phyloP scores from a whole-genome alignment of 2,329 filamentous ascomycete species.

The Aspergillus sp. region DNA sequence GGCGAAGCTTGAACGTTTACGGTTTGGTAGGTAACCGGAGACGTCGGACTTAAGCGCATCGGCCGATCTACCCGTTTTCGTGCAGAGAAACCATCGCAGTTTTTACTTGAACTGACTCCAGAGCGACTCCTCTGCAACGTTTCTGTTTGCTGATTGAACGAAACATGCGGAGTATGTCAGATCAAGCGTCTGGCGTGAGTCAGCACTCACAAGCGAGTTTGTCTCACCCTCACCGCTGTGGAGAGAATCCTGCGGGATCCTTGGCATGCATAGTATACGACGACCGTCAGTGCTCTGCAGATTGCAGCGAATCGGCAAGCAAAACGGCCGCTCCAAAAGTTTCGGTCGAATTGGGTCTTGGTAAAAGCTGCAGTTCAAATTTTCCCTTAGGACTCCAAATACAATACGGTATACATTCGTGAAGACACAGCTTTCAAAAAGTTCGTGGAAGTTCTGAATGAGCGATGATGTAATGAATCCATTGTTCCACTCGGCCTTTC shows the following conservation, averaged over 20 bases:
- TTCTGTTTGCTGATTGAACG: neutral
- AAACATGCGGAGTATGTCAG: neutral
- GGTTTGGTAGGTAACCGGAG: slow-evolving; percentile 4
- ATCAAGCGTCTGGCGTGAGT: neutral
- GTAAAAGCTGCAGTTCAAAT: neutral
- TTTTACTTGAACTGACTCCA: neutral
- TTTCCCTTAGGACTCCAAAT: neutral
- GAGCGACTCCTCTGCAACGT: neutral
- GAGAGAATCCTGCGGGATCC: neutral
- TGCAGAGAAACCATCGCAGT: neutral
- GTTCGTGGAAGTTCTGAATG: neutral
- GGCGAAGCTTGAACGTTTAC: slow-evolving; percentile 1
- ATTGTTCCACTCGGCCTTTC: neutral
- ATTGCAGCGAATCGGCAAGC: neutral
- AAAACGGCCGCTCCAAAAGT: neutral
- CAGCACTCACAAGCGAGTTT: neutral
- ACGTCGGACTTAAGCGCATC: neutral
- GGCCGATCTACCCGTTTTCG: neutral
- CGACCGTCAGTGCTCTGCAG: neutral
- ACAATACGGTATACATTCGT: no score
- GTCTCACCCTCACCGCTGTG: neutral
- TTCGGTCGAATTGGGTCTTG: neutral
- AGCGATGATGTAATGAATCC: neutral
- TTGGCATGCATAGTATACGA: neutral
- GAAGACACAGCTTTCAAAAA: neutral